Evolutionary conservation across 306 rosid genomes (phyloP).

Genomic region (Phaseolus lunatus): DNA sequence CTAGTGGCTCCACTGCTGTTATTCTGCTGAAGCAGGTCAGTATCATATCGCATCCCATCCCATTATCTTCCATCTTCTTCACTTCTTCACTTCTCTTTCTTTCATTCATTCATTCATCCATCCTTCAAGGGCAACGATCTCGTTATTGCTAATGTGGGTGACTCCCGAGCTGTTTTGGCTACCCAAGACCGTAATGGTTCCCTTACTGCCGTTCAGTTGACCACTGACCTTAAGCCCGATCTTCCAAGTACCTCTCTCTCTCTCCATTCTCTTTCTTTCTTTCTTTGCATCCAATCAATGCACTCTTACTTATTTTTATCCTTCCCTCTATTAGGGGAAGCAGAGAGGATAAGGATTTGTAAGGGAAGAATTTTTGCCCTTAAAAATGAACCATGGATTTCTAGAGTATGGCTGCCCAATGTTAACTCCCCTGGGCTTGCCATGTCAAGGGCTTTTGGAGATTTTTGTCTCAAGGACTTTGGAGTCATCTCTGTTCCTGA

Average conservation of each 20-base stretch:
- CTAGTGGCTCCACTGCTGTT: conserved; percentile 91
- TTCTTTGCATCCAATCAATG: too few species aligned
- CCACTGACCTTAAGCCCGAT: conserved; percentile 83
- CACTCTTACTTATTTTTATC: too few species aligned
- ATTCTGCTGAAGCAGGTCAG: conserved; percentile 73
- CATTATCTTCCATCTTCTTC: too few species aligned
- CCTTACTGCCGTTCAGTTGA: conserved; percentile 72
- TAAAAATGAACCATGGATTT: conserved; percentile 60
- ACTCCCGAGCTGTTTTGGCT: conserved; percentile 71
- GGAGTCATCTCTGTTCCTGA: conserved; percentile 86
- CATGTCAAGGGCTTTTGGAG: conserved; percentile 93
- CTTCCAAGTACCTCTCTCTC: conserved; percentile 62
- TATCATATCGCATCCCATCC: too few species aligned
- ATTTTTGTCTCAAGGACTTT: conserved; percentile 77
- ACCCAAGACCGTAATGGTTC: conserved; percentile 59
- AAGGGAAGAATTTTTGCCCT: conserved; percentile 87
- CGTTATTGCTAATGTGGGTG: conserved; percentile 66
- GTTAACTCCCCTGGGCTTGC: conserved; percentile 86
- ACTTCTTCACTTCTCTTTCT: too few species aligned
- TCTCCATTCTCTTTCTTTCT: too few species aligned
- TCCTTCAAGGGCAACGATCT: conserved; percentile 66
- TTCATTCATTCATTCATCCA: neutral
- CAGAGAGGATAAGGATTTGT: conserved; percentile 69
- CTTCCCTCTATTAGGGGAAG: conserved; percentile 60
- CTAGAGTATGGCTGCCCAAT: conserved; percentile 87